Evolutionary conservation across 495 filamentous ascomycete genomes (phyloP), one percentile per base, ranked within the genome.

Genomic region (Neurospora pannonica): DNA sequence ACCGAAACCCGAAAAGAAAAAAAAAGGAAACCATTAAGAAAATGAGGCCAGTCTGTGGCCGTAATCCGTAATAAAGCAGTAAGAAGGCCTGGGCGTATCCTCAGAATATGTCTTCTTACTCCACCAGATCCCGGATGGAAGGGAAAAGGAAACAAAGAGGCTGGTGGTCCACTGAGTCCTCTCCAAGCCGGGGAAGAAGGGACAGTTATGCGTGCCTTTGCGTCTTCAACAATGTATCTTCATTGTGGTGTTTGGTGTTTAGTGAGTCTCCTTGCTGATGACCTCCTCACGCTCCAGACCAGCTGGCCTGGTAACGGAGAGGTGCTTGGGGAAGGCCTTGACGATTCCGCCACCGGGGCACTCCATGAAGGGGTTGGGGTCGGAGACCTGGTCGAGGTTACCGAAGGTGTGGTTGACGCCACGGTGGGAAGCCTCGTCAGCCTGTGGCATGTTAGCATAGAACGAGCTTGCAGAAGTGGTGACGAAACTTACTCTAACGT

Each of bases 351-450:
- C 28, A 36, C 54, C 54, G 7, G 54, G 54, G 13, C 28, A 67
- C 71, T 89, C 89, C 38, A 91, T 88, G 78, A 93, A 98, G 3
- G 95, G 95, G 81, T 98, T 97, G 17, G 93, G 93, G 79, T 98
- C 95, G 7, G 87, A 81, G 28, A 86, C 87, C 81, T 94, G 93
- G 71, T 94, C 84, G 62, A 97, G 82, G 78, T 97, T 97, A n/a
- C 91, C 90, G 31, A 98, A 82, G 0, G 95, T 98, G 79, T 98
- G 95, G 81, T 98, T 97, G 72, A 97, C 95, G 83, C 97, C 95
- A 9, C 95, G 86, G 79, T 98, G 95, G 82, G 96, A 96, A 24
- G 93, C 92, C 82, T 98, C 95, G 77, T 97, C 95, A n/a, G 77
- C 76, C 21, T 95, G 88, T 73, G 28, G 9, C 4, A 17, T 19